phyloP scores from a whole-genome alignment of 2,329 filamentous ascomycete species.

The Neonectria magnoliae region DNA sequence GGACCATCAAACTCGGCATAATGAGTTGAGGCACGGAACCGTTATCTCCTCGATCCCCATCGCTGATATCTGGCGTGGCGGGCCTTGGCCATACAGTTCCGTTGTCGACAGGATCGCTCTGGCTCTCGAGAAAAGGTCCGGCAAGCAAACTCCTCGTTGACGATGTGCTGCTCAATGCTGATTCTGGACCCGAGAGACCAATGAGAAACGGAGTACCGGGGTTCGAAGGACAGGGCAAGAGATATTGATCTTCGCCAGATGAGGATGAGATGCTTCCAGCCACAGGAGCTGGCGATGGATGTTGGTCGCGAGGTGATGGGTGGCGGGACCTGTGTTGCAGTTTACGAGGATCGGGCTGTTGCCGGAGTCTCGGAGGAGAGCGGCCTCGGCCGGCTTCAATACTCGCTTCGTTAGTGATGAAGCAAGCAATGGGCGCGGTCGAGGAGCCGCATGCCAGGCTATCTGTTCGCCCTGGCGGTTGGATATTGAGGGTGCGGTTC shows the following conservation, averaged over 20 bases:
- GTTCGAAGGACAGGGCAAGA: constrained; percentile 35
- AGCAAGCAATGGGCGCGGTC: constrained; percentile 45
- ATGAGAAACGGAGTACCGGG: constrained; percentile 42
- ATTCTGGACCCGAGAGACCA: constrained; percentile 42
- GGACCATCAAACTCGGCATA: constrained; percentile 96
- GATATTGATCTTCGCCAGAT: constrained; percentile 32
- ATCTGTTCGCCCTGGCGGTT: constrained; percentile 33
- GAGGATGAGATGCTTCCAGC: constrained; percentile 29
- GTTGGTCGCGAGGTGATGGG: constrained; percentile 32
- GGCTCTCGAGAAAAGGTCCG: constrained; percentile 52
- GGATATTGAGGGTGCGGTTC: constrained; percentile 34
- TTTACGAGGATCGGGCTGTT: constrained; percentile 37
- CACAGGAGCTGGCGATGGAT: constrained; percentile 26
- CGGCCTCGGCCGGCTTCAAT: constrained; percentile 41
- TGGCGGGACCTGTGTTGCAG: constrained; percentile 30
- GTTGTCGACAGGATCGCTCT: constrained; percentile 39
- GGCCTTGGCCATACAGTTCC: constrained; percentile 27
- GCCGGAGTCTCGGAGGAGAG: constrained; percentile 37
- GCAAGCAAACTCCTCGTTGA: constrained; percentile 63
- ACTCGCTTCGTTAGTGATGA: constrained; percentile 49
- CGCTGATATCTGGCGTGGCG: constrained; percentile 27
- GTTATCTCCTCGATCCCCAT: constrained; percentile 26
- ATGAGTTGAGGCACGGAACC: constrained; percentile 78
- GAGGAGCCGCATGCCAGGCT: constrained; percentile 34
- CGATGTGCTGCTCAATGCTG: constrained; percentile 57